A percentile compares a stretch with the other conserved stretches of the same genome.
Conservation (phyloP, 225 moss, liverwort and hornwort genomes). For the Sphagnum tenellum region DNA sequence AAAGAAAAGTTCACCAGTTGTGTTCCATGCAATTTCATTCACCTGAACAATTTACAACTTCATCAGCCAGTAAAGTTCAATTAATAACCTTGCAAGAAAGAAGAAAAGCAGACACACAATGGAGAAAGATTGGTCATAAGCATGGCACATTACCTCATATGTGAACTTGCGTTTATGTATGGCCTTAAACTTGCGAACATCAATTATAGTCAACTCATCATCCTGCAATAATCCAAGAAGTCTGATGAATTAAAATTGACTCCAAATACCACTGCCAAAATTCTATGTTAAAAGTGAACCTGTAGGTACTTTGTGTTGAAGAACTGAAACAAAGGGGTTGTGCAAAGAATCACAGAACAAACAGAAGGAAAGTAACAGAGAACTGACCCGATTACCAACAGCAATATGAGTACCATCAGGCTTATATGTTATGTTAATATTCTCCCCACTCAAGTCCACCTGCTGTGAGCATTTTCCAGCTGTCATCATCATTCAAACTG, state of each 20-base stretch:
- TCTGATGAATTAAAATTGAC: neutral
- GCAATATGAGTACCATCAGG: conserved; percentile 99
- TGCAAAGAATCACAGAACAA: neutral
- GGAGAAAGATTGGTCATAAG: too few species aligned
- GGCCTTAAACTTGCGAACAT: conserved; percentile 94
- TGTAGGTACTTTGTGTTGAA: neutral
- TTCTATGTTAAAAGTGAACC: too few species aligned
- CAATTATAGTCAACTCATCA: conserved; percentile 96
- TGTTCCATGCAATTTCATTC: conserved; percentile 99
- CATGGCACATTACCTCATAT: conserved; percentile 52
- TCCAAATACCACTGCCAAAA: neutral
- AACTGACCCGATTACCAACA: conserved; percentile 95
- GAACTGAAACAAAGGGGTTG: neutral
- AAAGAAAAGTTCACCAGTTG: conserved; percentile 92
- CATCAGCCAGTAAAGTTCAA: too few species aligned
- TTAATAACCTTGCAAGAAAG: too few species aligned
- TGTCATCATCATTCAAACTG: conserved; percentile 22
- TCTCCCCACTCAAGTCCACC: conserved; percentile 99
- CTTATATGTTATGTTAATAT: conserved; percentile 99
- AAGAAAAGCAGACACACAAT: too few species aligned
- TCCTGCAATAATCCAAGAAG: conserved; percentile 40
- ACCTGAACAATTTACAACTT: conserved; percentile 35
- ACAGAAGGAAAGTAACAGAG: neutral
- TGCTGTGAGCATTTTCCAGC: conserved; percentile 97
- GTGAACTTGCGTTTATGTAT: conserved; percentile 94